Evolutionary conservation across 2,329 filamentous ascomycete species (phyloP), one percentile per base, ranked within the genome.

Genomic region (Fusarium sublunatum): DNA sequence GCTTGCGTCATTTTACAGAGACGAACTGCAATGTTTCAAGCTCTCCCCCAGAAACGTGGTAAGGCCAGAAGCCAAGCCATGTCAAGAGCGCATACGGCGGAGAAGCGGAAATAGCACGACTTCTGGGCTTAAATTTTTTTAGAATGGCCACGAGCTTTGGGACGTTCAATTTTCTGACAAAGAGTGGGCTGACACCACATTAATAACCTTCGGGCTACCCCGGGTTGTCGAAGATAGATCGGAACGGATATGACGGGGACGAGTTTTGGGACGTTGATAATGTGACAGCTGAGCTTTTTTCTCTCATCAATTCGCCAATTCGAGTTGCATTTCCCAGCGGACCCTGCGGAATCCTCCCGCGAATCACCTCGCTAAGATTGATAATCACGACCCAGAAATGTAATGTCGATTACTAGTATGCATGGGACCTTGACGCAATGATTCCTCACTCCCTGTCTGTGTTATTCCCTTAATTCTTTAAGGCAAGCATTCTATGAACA

Each of bases 51-150:
- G 15, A 9, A 39, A 19, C 32, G 7, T 28, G 35, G 9, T 3
- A 13, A 32, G 11, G 19, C 19, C 19, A 28, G 6, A 31, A n/a
- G 4, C 7, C 5, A 12, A 26, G 28, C 11, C 12, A 26, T 39
- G 32, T 38, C n/a, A 22, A 19, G 34, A 11, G 31, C 24, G 24
- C 13, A 44, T 35, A n/a, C 44, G 36, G 53, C 68, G 68, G 68
- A 70, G 68, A 70, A 61, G 64, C 68, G 68, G 68, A 70, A 70
- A 70, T 70, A 43, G 13, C 50, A 65, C 43, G 19, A 19, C 46
- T 36, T 26, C 51, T 40, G 34, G 38, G 25, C 36, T 38, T 58
- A 40, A 61, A 19, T 10, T 44, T 48, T 58, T 48, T 40, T 53
- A 24, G 42, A 51, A 19, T 19, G 50, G 57, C 55, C 58, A 65